Evolutionary conservation across 768 basidiomycete genomes (phyloP), one percentile per base, ranked within the genome.

Genomic region (Chlorophyllum brunneum): DNA sequence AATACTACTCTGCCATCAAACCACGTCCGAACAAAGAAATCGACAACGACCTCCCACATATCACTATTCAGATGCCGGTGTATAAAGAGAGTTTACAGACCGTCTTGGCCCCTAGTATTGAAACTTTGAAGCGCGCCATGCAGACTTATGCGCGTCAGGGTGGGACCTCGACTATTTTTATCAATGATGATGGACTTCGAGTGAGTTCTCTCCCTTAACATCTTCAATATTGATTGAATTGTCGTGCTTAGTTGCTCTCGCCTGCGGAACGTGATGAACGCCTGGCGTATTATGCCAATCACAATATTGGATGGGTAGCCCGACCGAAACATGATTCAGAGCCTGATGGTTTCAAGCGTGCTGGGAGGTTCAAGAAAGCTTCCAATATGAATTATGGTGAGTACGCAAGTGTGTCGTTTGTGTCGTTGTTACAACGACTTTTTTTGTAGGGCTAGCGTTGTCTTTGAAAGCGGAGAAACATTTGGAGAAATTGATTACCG

Each of bases 291-390:
- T 92, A 92, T 63, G 79, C 80, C 0, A 80, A 79, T 54, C 78
- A 85, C 60, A 80, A 80, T 59, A 84, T 90, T 58, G 88, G 83
- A 5, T 91, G 84, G 79, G 85, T 88, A 54, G 86, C 89, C 2
- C 78, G 88, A n/a, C 88, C 88, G 0, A 72, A 74, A 37, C 87
- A 89, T 59, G 78, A 79, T 54, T 61, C 69, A 53, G 45, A 65
- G 0, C 64, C 70, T 4, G 79, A 77, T 49, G 86, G 83, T 2
- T 85, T 78, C 70, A 80, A 67, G 73, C 82, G 78, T 34, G 84
- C 86, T 3, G 92, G 93, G 27, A 79, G 92, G 18, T 95, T 95
- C 77, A 95, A 95, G 75, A 95, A 95, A 69, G 92, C 92, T 1
- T 85, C 83, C 13, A 95, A 95, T 68, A 85, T 95, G 86, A 95